Conservation (phyloP, 352 stramenopile genomes). For the Phytophthora tentaculata region DNA sequence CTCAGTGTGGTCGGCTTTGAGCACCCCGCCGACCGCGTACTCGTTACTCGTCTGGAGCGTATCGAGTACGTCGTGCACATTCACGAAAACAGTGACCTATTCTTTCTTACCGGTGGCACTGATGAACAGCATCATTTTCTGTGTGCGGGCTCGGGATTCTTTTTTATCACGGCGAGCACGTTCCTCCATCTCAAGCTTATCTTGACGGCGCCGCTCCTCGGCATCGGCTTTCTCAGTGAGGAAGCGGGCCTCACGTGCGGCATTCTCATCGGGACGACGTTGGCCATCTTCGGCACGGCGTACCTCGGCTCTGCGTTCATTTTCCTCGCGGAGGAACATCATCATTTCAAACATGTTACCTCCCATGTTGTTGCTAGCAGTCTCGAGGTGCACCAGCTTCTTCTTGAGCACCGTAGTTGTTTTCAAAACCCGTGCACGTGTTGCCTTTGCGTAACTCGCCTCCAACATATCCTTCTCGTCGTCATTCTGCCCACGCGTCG, state of each 20-base stretch:
- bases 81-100: background rate
- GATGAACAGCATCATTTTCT: conserved; percentile 1
- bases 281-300: background rate
- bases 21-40: background rate
- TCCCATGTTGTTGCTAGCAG: background rate
- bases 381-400: background rate
- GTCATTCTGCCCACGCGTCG: too few species aligned
- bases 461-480: too few species aligned
- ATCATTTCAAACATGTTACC: conserved; percentile 10
- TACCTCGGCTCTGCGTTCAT: conserved; percentile 6
- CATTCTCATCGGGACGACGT: background rate
- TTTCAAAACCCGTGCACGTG: background rate
- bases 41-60: background rate
- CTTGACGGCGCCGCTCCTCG: conserved; percentile 4
- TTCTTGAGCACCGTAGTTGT: background rate
- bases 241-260: background rate
- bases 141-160: background rate
- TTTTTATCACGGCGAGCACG: background rate
- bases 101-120: background rate
- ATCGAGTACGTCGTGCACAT: background rate
- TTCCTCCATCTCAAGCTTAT: conserved; percentile 6
- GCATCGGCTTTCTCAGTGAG: background rate
- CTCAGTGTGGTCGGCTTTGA: background rate
- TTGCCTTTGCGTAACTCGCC: background rate
- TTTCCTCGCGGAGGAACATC: conserved; percentile 13